A percentile compares a stretch with the other conserved stretches of the same genome.
Conservation (phyloP, 2,329 filamentous ascomycete genomes). For the Arthroderma sp. region DNA sequence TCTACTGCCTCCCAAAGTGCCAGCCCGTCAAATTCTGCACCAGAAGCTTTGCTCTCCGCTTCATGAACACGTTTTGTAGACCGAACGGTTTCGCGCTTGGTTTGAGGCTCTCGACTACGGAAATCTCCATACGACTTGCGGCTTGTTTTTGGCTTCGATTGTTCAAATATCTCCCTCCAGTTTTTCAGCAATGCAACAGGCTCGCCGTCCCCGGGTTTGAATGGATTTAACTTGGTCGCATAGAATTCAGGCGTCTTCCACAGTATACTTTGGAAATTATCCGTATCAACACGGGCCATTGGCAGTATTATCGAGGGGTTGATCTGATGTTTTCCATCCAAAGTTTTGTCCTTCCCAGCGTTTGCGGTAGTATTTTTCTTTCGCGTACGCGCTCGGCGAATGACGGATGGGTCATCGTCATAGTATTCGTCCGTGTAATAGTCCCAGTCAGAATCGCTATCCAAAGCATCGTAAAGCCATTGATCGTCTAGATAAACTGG, state of each 20-base stretch:
- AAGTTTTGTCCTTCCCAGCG: background rate
- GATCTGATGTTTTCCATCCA: background rate
- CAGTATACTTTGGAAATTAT: constrained; percentile 26
- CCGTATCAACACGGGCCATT: background rate
- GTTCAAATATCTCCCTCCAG: constrained; percentile 33
- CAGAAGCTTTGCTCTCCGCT: too few species aligned
- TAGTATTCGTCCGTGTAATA: constrained; percentile 17
- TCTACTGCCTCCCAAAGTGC: too few species aligned
- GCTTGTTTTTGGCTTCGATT: constrained; percentile 15
- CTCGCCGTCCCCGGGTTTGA: constrained; percentile 28
- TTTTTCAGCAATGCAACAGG: constrained; percentile 33
- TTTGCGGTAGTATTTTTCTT: constrained; percentile 1
- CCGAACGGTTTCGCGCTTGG: background rate
- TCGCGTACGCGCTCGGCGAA: background rate
- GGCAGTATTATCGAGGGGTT: background rate
- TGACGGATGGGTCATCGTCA: constrained; percentile 11
- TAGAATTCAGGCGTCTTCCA: constrained; percentile 26
- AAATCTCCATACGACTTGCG: too few species aligned
- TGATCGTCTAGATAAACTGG: constrained; percentile 20
- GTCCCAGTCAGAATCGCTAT: constrained; percentile 20
- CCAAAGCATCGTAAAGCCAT: constrained; percentile 15
- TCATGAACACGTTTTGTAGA: background rate
- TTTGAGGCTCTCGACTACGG: background rate
- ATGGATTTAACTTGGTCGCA: constrained; percentile 17
- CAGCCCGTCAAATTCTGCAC: too few species aligned